These are phyloP conservation scores for Quercus engelmannii DNA, from an alignment of 306 rosid genomes.

Conservation along the genomic window DNA sequence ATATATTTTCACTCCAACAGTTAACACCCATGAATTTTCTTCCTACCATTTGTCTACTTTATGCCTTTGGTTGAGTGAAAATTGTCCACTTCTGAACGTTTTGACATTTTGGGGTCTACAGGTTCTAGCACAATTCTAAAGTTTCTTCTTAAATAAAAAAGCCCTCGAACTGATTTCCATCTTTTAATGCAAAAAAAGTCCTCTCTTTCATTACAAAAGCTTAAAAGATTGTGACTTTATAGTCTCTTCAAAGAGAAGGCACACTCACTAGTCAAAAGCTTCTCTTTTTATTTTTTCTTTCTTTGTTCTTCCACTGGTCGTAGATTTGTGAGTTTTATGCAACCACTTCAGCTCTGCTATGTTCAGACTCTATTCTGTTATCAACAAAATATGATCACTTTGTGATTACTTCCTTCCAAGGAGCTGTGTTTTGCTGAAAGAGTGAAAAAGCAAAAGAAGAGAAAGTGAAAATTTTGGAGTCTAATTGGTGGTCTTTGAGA, in stretches of 20 bases:
- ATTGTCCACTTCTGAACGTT: constrained; percentile 46
- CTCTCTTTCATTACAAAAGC: constrained; percentile 46
- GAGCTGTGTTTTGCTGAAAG: constrained; percentile 31
- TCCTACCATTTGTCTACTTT: constrained; percentile 31
- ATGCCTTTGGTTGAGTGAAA: constrained; percentile 32
- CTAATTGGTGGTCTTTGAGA: constrained; percentile 26
- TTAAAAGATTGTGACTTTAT: constrained; percentile 20
- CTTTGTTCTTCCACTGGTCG: constrained; percentile 22
- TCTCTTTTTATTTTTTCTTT: constrained; percentile 22
- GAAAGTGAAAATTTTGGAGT: constrained; percentile 23
- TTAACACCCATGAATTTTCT: constrained; percentile 28
- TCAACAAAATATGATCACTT: constrained; percentile 37
- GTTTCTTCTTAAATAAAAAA: constrained; percentile 45
- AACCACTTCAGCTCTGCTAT: constrained; percentile 28
- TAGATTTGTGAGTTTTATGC: constrained; percentile 34
- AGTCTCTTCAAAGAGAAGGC: constrained; percentile 38
- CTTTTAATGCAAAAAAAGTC: constrained; percentile 58
- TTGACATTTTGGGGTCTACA: constrained; percentile 68
- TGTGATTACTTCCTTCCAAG: constrained; percentile 37
- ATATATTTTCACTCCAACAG: background rate
- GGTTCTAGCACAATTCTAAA: constrained; percentile 27
- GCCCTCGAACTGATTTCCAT: constrained; percentile 33
- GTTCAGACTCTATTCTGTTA: constrained; percentile 34
- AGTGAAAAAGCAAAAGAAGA: constrained; percentile 29
- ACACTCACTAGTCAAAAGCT: constrained; percentile 42